Evolutionary conservation across 805 yeast species (phyloP), one percentile per base, ranked within the genome.

Genomic region (Kurtzmaniella fragi): DNA sequence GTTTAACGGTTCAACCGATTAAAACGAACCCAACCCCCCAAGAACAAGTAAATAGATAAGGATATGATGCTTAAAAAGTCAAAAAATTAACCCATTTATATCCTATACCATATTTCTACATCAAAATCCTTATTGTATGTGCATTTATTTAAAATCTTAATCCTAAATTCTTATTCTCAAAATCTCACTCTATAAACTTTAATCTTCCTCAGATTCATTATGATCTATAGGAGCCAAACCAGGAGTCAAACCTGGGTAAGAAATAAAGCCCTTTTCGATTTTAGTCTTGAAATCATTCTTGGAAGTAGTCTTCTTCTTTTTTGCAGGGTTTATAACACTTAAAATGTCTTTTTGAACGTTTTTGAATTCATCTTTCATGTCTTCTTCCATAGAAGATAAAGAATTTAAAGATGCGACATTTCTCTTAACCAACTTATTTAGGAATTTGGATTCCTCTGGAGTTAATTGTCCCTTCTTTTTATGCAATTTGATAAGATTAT

Each of bases 191-290:
- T 20, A 20, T 20, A 20, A 16, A 16, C 4, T 23, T 28, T 41
- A 46, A 17, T 53, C 56, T 5, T 54, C 53, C 32, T 57, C 63
- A 6, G 54, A 48, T 25, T 77, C 80, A 47, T 78, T 82, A 32
- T 76, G 66, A 28, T 80, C 90, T 17, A 85, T 89, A 26, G 93
- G 93, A 1, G 93, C 95, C 59, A 85, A 71, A 45, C 95, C 95
- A 1, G 93, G 95, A 0, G 95, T 85, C 40, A 85, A 67, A 20
- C 93, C 91, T 31, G 85, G 75, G 44, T 63, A 61, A 3, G 75
- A 58, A 45, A 72, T 59, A 28, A 55, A 49, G 15, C 78, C 78
- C 37, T 62, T 60, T 41, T 67, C 57, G 38, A 73, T 56, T 51
- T 70, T 71, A 25, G 62, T 57, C 35, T 66, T 59, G 43, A 62